Evolutionary conservation across 495 filamentous ascomycete genomes (phyloP), one percentile per base, ranked within the genome.

Genomic region (Podospora bellae-mahoneyi): DNA sequence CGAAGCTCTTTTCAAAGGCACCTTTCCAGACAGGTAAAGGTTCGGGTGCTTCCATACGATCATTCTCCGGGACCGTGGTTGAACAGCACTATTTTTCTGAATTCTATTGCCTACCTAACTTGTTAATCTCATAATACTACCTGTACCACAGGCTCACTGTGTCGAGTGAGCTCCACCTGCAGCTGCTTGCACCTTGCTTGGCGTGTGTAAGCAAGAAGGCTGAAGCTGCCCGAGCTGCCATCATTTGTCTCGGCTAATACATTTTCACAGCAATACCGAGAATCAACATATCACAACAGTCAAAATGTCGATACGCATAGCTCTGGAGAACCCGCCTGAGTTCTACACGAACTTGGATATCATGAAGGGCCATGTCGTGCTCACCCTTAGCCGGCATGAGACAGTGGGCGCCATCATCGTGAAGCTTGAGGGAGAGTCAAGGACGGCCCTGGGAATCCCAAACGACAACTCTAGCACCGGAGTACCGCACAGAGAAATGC

Each of bases 291-390:
- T 10, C 15, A 48, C 23, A 16, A 20, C 55, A 30, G 18, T 44
- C 61, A 79, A 77, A 71, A 96, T 96, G 92, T 90, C 90, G 44
- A 91, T 93, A 70, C 84, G 86, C 64, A 88, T 97, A 76, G 78
- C 87, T 66, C 85, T 97, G 67, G 92, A 96, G 70, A 86, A 88
- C 60, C 86, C 83, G 27, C 89, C 89, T 68, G 81, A 85, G 61
- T 89, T 91, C 79, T 97, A 91, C 78, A 97, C 95, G 66, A 97
- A 97, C 73, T 85, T 97, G 65, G 95, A 99, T 78, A 81, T 88
- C 68, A 85, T 99, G 30, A 85, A 83, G 1, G 86, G 85, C 70
- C 76, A 79, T 62, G 85, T 97, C 23, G 75, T 93, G 15, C 78
- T 99, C 62, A 77, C 80, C 19, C 82, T 93, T 6, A 76, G 75